Percentiles rank a stretch among this genome's conserved stretches.
Conservation (phyloP, 2,329 filamentous ascomycete genomes). For the Aspergillus persii region DNA sequence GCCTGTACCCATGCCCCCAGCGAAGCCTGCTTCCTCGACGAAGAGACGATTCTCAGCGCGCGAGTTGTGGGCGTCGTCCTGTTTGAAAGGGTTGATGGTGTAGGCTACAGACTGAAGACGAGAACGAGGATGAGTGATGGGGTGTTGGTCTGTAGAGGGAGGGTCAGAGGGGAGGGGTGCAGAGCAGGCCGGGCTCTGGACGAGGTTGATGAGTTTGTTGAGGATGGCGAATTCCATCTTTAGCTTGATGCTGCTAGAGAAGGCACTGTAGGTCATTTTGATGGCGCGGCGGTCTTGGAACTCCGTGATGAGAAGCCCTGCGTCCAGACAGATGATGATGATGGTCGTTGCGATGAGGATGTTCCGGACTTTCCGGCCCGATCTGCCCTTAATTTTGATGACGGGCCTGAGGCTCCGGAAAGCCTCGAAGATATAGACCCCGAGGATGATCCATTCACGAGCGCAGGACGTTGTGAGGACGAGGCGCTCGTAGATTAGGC, state of each 20-base stretch:
- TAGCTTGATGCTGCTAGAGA: conserved; percentile 50
- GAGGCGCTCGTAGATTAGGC: conserved; percentile 44
- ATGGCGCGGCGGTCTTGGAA: conserved; percentile 44
- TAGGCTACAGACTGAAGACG: background rate
- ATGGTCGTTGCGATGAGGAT: conserved; percentile 51
- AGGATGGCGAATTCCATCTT: conserved; percentile 51
- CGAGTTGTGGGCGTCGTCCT: background rate
- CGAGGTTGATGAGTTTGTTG: conserved; percentile 41
- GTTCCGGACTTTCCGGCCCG: conserved; percentile 44
- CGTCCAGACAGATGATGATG: conserved; percentile 47
- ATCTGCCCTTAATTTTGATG: conserved; percentile 31
- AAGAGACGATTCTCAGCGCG: background rate
- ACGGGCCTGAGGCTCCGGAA: conserved; percentile 41
- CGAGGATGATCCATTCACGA: conserved; percentile 47
- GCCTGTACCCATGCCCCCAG: too few species aligned
- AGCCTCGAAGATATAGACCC: conserved; percentile 54
- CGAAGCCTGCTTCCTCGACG: too few species aligned
- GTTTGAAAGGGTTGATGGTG: background rate
- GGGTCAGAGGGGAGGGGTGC: background rate
- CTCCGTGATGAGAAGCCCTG: conserved; percentile 42
- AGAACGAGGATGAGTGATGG: background rate
- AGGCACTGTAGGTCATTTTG: conserved; percentile 46
- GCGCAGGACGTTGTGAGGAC: conserved; percentile 15
- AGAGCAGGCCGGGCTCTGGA: conserved; percentile 24
- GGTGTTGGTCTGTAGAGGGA: background rate